Conservation (phyloP, 352 stramenopile genomes). For the Globisporangium carolinianum region DNA sequence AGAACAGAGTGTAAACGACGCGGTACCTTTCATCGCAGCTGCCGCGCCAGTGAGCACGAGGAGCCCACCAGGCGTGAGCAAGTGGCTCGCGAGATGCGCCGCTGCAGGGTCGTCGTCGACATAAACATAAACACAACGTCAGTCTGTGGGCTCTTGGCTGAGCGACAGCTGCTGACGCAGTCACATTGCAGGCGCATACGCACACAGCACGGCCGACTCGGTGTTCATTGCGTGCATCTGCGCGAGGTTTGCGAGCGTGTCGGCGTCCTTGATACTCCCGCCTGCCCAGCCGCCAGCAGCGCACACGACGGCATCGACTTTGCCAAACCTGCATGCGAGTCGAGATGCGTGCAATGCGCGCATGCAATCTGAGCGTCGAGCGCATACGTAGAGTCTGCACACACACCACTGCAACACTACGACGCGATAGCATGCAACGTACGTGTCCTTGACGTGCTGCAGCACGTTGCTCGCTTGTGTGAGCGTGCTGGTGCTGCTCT, state of each 20-base stretch:
- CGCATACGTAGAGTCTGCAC: background rate
- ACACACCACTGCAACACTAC: background rate
- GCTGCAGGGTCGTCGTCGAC: constrained; percentile 21
- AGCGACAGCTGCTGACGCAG: too few relatives aligned
- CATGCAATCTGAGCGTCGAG: background rate
- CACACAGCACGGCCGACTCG: constrained; percentile 69
- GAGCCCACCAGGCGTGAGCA: constrained; percentile 53
- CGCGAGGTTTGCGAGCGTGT: constrained; percentile 52
- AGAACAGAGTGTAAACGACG: too few relatives aligned
- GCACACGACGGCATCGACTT: constrained; percentile 74
- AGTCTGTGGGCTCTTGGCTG: too few relatives aligned
- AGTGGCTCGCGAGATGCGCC: constrained; percentile 71
- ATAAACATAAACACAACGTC: constrained; percentile 1
- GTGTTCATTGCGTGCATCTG: constrained; percentile 79
- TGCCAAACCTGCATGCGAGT: constrained; percentile 27
- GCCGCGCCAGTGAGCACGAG: constrained; percentile 80
- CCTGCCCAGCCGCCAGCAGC: constrained; percentile 75
- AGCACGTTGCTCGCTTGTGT: constrained; percentile 45
- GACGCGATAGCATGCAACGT: background rate
- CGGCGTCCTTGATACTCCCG: constrained; percentile 57
- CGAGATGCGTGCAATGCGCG: background rate
- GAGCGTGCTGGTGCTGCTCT: constrained; percentile 28
- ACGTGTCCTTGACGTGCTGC: constrained; percentile 44
- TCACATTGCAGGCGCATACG: background rate
- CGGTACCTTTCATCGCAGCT: constrained; percentile 55